Evolutionary conservation across 2,329 filamentous ascomycete species (phyloP), one percentile per base, ranked within the genome.

Genomic region (Hawksworthiomyces lignivorus): DNA sequence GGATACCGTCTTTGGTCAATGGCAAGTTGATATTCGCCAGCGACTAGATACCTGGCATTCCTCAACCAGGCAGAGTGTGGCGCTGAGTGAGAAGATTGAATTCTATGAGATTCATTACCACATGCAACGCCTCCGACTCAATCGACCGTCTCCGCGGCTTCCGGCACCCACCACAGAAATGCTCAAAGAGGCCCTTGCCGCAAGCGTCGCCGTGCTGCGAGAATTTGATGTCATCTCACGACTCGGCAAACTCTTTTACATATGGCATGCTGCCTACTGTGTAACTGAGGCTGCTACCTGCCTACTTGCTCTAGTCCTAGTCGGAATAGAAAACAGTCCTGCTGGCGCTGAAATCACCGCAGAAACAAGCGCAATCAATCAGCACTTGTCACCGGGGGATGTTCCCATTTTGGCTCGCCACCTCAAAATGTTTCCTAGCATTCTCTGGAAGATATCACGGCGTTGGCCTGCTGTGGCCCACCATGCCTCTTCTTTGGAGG

Each of bases 231-330:
- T 40, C 8, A 40, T 33, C 20, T 29, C 38, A 14, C 38, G 38
- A 7, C 21, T 40, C 29, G 38, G 38, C 4, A 40, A 40, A 30
- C 20, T 40, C n/a, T 40, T 40, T 26, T 40, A 40, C 30, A 40
- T 40, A 7, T 40, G 38, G 38, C 28, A 40, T 19, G 38, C 38
- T 3, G 38, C 38, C 15, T 21, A 33, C 11, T 40, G 38, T 19
- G 20, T 40, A 7, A 22, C 33, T n/a, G 38, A 40, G 22, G 38
- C 38, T 15, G 28, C 38, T 2, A 26, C 18, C 3, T 40, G 38
- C 27, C 15, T 40, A 17, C 28, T n/a, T n/a, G n/a, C n/a, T n/a
- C n/a, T n/a, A n/a, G n/a, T n/a, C n/a, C n/a, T n/a, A n/a, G n/a
- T n/a, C n/a, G n/a, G n/a, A n/a, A n/a, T n/a, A n/a, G n/a, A n/a